A percentile compares a stretch with the other conserved stretches of the same genome.
phyloP scores from a whole-genome alignment of 2,329 filamentous ascomycete genomes.

The Colletotrichum truncatum region DNA sequence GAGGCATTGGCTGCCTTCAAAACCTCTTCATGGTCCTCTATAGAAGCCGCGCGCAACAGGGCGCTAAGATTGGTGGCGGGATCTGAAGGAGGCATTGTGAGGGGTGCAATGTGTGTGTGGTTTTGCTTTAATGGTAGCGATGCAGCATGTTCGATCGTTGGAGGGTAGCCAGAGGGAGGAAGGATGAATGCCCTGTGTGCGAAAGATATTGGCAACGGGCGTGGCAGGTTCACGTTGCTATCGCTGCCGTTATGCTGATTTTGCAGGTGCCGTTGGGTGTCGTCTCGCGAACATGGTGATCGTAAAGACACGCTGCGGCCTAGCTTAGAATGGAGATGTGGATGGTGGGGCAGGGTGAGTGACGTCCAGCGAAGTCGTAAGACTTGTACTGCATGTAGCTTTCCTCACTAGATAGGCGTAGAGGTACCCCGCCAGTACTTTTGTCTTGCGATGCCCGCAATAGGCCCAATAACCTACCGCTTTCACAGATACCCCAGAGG shows the following conservation, averaged over 20 bases:
- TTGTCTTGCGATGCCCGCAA: not conserved
- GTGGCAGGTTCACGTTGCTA: not conserved
- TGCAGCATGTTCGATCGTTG: constrained; percentile 2
- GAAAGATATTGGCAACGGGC: not conserved
- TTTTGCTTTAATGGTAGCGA: not conserved
- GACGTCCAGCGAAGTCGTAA: not conserved
- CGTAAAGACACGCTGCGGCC: constrained; percentile 9
- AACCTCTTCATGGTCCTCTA: constrained; percentile 78
- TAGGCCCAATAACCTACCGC: not conserved
- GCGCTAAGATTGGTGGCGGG: constrained; percentile 60
- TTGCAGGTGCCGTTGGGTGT: not conserved
- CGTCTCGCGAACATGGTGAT: not conserved
- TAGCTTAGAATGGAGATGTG: not conserved
- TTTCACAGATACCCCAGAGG: too few species aligned
- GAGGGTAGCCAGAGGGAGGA: not conserved
- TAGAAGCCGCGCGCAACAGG: constrained; percentile 63
- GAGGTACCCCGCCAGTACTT: not conserved
- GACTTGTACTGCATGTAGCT: constrained; percentile 1
- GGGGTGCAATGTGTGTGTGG: not conserved
- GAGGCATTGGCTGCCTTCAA: constrained; percentile 71
- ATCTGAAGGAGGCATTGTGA: constrained; percentile 50
- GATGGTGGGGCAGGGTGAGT: constrained; percentile 20
- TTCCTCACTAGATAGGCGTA: not conserved
- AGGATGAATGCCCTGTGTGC: not conserved
- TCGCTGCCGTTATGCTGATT: not conserved